Percentiles rank a stretch among this genome's conserved stretches.
Evolutionary conservation across 2,329 filamentous ascomycete genomes (phyloP).

Genomic region (Emmonsiellopsis sp.): DNA sequence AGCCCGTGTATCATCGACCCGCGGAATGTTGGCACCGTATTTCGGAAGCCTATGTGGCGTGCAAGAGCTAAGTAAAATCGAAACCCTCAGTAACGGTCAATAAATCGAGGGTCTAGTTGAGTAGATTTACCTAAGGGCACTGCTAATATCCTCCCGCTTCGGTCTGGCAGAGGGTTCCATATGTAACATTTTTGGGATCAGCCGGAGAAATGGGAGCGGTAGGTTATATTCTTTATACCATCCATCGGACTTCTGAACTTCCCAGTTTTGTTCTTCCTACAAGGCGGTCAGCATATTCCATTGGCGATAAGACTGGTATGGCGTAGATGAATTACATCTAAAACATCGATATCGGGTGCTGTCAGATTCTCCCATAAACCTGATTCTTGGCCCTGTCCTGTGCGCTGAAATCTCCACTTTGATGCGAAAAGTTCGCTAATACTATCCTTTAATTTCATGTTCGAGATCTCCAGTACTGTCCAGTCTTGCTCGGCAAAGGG

Average conservation of each 20-base stretch:
- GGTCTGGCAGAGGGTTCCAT: neutral
- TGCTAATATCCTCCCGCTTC: neutral
- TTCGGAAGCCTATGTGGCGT: too few species aligned
- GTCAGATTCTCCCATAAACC: neutral
- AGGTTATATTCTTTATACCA: neutral
- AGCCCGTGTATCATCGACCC: too few species aligned
- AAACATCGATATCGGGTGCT: neutral
- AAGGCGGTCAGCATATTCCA: neutral
- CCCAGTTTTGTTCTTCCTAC: neutral
- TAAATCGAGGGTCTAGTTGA: too few species aligned
- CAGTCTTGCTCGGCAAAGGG: neutral
- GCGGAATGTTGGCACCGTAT: too few species aligned
- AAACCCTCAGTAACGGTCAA: too few species aligned
- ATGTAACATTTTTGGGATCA: neutral
- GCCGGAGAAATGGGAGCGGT: neutral
- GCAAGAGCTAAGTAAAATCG: too few species aligned
- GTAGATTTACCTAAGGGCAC: neutral
- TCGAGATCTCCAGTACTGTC: neutral
- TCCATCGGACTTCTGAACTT: neutral
- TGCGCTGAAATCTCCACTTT: neutral
- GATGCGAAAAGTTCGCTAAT: neutral
- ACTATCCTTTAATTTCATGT: slow-evolving; percentile 1
- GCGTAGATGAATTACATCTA: neutral
- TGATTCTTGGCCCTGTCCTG: neutral
- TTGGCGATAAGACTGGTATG: neutral